Base-by-base conservation (phyloP, 2,329 filamentous ascomycete species). In the Pseudogymnoascus sp. region DNA sequence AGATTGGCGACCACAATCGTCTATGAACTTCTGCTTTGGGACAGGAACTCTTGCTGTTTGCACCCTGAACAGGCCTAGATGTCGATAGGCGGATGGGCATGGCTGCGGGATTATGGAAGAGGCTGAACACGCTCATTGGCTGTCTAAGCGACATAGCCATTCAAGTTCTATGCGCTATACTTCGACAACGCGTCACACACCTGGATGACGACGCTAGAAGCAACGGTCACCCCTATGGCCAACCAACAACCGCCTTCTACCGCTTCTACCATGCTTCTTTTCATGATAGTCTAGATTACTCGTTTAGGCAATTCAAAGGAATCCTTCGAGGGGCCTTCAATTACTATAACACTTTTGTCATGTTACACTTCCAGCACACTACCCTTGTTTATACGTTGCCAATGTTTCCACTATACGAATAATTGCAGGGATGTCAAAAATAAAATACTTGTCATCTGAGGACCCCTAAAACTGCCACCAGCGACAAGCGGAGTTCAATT, bases 11-110 rank as follows among this genome's bases (percentile, higher is more conserved):
- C 48, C 21, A 13, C 7, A 21, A 33, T 33, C 18, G 48, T 5
- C 29, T 55, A 55, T 55, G 29, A 35, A 55, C 48, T 55, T 33
- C 48, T 55, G 48, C 48, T 33, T 35, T 35, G 48, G 29, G 15
- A 33, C 48, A 55, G 48, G 48, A 55, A 55, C 48, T 55, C n/a
- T 55, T 35, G 48, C 29, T 55, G 48, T 55, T 55, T 55, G 48
- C 48, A 55, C 48, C 45, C 48, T 55, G 29, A 55, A 55, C 12
- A 55, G 48, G 48, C 48, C 48, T 55, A 33, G 48, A 55, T 55
- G 48, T 55, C 48, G 29, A 55, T 55, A 35, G 48, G 48, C 48
- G 48, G 48, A 55, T 33, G 48, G 48, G 7, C 29, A 55, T 33
- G 48, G 48, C 48, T 55, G 48, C 15, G 48, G 48, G 48, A 55